Evolutionary conservation across 108 stramenopile species (phyloP).

Genomic region (Nitzschia sp.): DNA sequence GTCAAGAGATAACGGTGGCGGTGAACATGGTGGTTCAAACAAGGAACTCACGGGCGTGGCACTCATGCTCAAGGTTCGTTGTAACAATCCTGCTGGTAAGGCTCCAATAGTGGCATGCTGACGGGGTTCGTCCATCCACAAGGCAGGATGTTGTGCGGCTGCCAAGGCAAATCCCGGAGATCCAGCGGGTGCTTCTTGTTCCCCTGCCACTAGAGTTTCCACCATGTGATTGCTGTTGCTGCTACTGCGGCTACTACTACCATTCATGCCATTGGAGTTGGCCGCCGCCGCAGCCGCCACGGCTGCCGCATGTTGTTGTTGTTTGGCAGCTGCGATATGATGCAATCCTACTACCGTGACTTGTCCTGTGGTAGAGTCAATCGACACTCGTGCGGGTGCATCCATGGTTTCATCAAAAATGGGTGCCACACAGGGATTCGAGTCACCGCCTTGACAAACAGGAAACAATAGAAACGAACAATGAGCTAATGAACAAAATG

Average conservation of each 20-base stretch:
- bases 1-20: no score
- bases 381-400: constrained; percentile 40
- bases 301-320: not conserved
- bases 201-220: not conserved
- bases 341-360: not conserved
- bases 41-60: not conserved
- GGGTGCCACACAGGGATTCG: constrained; percentile 60
- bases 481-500: no score
- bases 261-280: no score
- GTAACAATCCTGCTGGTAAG: not conserved
- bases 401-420: constrained; percentile 59
- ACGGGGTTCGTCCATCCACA: not conserved
- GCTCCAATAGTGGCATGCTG: not conserved
- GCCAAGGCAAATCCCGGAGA: not conserved
- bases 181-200: no score
- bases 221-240: not conserved
- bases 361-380: constrained; percentile 3
- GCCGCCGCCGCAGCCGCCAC: no score
- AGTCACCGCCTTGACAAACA: constrained; percentile 69
- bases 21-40: no score
- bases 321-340: not conserved
- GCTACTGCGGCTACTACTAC: no score
- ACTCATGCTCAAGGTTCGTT: not conserved
- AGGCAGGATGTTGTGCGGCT: not conserved
- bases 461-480: no score